A percentile compares a stretch with the other conserved stretches of the same genome.
Evolutionary conservation across 441 rosid species (phyloP).

Genomic region (Dalechampia spathulata): DNA sequence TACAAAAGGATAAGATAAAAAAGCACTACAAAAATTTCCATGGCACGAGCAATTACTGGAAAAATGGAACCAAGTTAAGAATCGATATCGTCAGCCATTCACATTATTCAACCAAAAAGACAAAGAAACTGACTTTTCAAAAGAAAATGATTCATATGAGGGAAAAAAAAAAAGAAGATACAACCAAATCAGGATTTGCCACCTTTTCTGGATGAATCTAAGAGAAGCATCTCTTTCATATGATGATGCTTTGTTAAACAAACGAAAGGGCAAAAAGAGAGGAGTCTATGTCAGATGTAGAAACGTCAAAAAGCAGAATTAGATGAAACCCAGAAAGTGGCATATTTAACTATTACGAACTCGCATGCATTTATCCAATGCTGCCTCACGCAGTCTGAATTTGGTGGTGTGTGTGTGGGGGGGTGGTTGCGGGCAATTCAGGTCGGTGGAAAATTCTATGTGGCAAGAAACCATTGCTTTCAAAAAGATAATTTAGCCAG

Average conservation of each 20-base stretch:
- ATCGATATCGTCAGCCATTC: neutral
- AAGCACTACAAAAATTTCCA: slow-evolving; percentile 7
- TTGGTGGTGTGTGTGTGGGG: neutral
- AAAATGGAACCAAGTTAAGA: slow-evolving; percentile 3
- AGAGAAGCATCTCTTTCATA: slow-evolving; percentile 12
- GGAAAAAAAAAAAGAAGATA: neutral
- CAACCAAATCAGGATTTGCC: slow-evolving; percentile 7
- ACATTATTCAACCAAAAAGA: slow-evolving; percentile 1
- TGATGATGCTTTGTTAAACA: slow-evolving; percentile 13
- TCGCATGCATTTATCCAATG: neutral
- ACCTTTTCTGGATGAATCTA: slow-evolving; percentile 17
- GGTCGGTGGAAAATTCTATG: neutral
- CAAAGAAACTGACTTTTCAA: slow-evolving; percentile 5
- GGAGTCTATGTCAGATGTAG: slow-evolving; percentile 9
- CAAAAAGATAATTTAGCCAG: too few species aligned
- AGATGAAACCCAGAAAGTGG: neutral
- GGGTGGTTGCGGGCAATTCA: too few species aligned
- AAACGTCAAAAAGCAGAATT: neutral
- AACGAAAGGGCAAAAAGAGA: neutral
- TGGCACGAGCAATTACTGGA: neutral
- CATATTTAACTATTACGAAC: neutral
- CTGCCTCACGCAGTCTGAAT: neutral
- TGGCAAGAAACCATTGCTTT: neutral
- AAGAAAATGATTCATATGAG: slow-evolving; percentile 13
- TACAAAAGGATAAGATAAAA: slow-evolving; percentile 17